Conservation (phyloP, 495 filamentous ascomycete species). For the Xylaria bambusicola region DNA sequence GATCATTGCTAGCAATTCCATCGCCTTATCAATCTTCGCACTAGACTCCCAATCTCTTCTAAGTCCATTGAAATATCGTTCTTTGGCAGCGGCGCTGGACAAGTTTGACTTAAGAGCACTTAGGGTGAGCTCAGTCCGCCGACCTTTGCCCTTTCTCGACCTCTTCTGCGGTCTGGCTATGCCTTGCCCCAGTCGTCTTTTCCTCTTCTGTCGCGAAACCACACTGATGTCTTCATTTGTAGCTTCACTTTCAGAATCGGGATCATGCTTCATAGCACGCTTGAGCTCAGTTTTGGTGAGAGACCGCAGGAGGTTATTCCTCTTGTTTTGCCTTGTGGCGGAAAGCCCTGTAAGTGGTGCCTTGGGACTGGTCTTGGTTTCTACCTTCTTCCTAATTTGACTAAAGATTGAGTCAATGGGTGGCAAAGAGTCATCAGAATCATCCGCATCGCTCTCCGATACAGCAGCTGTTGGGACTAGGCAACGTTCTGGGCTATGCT, state of each 20-base stretch:
- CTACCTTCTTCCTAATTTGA: constrained; percentile 1
- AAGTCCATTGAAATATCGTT: constrained; percentile 59
- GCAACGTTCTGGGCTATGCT: background rate
- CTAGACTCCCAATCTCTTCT: constrained; percentile 65
- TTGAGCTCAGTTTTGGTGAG: background rate
- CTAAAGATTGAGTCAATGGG: background rate
- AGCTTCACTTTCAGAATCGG: background rate
- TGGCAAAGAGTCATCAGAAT: constrained; percentile 18
- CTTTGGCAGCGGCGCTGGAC: constrained; percentile 59
- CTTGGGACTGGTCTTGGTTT: background rate
- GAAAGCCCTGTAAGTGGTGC: background rate
- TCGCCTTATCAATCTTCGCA: constrained; percentile 71
- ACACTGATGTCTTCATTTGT: background rate
- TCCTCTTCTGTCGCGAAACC: constrained; percentile 21
- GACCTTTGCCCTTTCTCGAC: constrained; percentile 38
- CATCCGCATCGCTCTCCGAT: background rate
- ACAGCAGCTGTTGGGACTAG: background rate
- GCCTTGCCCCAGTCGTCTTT: constrained; percentile 19
- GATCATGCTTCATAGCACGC: background rate
- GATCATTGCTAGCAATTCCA: constrained; percentile 60
- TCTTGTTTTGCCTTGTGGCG: background rate
- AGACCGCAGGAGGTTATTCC: background rate
- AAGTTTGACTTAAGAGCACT: constrained; percentile 63
- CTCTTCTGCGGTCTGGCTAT: constrained; percentile 25
- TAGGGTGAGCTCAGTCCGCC: constrained; percentile 51